phyloP scores from a whole-genome alignment of 495 filamentous ascomycete genomes.

The Diplogelasinospora grovesii region DNA sequence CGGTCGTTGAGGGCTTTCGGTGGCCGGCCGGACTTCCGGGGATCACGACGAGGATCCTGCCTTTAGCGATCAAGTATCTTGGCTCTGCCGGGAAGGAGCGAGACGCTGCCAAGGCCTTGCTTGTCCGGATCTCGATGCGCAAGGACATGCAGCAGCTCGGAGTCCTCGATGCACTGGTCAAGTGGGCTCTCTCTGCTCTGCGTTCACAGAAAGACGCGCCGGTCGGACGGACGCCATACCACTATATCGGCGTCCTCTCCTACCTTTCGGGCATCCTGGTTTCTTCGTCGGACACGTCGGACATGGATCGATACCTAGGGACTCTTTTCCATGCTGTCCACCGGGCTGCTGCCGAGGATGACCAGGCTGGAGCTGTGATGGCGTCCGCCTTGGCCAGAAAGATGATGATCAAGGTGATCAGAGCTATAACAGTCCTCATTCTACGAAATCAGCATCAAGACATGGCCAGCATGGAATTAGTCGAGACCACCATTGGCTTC shows the following conservation, averaged over 20 bases:
- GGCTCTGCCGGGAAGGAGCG: slow-evolving; percentile 74
- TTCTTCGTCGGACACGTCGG: slow-evolving; percentile 40
- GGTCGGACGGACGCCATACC: slow-evolving; percentile 33
- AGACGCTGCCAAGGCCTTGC: slow-evolving; percentile 73
- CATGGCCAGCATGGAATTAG: slow-evolving; percentile 40
- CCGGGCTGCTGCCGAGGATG: slow-evolving; percentile 27
- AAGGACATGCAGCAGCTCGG: slow-evolving; percentile 79
- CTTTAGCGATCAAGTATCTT: slow-evolving; percentile 64
- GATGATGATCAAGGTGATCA: slow-evolving; percentile 72
- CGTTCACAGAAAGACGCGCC: slow-evolving; percentile 24
- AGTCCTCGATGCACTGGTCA: slow-evolving; percentile 55
- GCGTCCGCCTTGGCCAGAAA: slow-evolving; percentile 73
- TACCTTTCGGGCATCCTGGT: slow-evolving; percentile 68
- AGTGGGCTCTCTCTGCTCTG: slow-evolving; percentile 60
- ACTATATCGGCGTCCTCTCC: slow-evolving; percentile 65
- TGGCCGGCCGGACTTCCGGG: slow-evolving; percentile 54
- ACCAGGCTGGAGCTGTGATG: slow-evolving; percentile 39
- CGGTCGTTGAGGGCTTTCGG: slow-evolving; percentile 30
- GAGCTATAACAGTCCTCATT: slow-evolving; percentile 59
- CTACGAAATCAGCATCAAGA: slow-evolving; percentile 40
- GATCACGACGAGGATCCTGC: slow-evolving; percentile 63
- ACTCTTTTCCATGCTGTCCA: slow-evolving; percentile 46
- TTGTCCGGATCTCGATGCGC: slow-evolving; percentile 74
- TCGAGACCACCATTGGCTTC: slow-evolving; percentile 73
- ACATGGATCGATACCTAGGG: slow-evolving; percentile 43